Conservation (phyloP, 176 grass and related monocot genomes). For the Lolium multiflorum region DNA sequence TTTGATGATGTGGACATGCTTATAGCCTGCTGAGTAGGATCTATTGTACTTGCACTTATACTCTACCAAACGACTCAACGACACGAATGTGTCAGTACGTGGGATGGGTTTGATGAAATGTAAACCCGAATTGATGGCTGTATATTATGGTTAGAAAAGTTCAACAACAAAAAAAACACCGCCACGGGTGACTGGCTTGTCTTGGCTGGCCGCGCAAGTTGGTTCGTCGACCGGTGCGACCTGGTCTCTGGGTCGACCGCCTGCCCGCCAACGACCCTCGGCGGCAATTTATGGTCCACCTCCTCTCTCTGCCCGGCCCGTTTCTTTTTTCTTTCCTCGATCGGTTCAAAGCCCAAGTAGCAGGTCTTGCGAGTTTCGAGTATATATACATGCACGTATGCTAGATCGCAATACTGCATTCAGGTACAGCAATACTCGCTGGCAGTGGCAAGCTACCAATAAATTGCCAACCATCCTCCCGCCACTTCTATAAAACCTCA, state of each 20-base stretch:
- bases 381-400: background rate
- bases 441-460: slow-evolving; percentile 50
- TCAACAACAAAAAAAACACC: no score
- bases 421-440: slow-evolving; percentile 23
- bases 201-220: background rate
- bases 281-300: slow-evolving; percentile 80
- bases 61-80: no score
- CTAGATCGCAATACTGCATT: background rate
- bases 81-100: no score
- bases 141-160: no score
- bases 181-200: slow-evolving; percentile 16
- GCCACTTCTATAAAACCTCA: slow-evolving; percentile 51
- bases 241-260: background rate
- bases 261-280: slow-evolving; percentile 46
- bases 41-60: no score
- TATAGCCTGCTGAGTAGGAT: no score
- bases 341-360: background rate
- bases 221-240: background rate
- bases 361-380: background rate
- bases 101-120: no score
- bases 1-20: no score
- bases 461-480: slow-evolving; percentile 48
- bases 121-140: no score
- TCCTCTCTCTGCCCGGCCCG: background rate
- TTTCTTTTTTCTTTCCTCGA: background rate